Percentiles rank a stretch among this genome's conserved stretches.
Evolutionary conservation across 1,139 yeast species (phyloP).

Genomic region (Debaryomyces coudertii): DNA sequence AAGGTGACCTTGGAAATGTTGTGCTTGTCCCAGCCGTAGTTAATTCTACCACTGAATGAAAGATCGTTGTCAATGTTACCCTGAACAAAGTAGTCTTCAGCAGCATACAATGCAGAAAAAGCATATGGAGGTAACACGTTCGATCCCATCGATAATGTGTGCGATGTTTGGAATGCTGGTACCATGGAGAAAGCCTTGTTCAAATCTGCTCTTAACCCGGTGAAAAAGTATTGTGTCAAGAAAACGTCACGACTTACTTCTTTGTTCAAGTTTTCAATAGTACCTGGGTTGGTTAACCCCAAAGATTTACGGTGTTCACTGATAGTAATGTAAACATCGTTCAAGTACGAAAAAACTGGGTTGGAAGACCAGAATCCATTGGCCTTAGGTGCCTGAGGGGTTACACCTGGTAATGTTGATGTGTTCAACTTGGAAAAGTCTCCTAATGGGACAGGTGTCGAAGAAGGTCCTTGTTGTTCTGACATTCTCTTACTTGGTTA

Average conservation of each 20-base stretch:
- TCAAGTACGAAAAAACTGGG: conserved; percentile 80
- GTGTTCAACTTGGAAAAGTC: conserved; percentile 56
- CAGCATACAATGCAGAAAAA: conserved; percentile 86
- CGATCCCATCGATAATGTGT: conserved; percentile 89
- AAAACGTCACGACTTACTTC: conserved; percentile 95
- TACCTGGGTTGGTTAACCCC: conserved; percentile 89
- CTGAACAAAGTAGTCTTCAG: conserved; percentile 83
- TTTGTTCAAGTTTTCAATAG: conserved; percentile 89
- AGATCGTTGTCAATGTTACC: conserved; percentile 89
- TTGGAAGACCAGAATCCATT: conserved; percentile 79
- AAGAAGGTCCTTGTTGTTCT: conserved; percentile 15
- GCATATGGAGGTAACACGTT: conserved; percentile 89
- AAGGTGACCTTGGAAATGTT: conserved; percentile 83
- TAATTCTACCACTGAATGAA: conserved; percentile 84
- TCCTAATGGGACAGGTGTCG: conserved; percentile 45
- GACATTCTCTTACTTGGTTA: conserved; percentile 10
- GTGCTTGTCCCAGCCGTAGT: conserved; percentile 87
- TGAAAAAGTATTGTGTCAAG: conserved; percentile 85
- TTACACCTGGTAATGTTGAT: conserved; percentile 61
- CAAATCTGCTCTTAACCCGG: conserved; percentile 95
- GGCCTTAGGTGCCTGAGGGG: conserved; percentile 53
- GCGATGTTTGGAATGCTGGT: conserved; percentile 97
- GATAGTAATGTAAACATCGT: conserved; percentile 74
- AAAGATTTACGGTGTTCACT: conserved; percentile 79
- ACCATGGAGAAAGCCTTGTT: conserved; percentile 88